Evolutionary conservation across 2,329 filamentous ascomycete genomes (phyloP).

Genomic region (Fusarium miscanthi): DNA sequence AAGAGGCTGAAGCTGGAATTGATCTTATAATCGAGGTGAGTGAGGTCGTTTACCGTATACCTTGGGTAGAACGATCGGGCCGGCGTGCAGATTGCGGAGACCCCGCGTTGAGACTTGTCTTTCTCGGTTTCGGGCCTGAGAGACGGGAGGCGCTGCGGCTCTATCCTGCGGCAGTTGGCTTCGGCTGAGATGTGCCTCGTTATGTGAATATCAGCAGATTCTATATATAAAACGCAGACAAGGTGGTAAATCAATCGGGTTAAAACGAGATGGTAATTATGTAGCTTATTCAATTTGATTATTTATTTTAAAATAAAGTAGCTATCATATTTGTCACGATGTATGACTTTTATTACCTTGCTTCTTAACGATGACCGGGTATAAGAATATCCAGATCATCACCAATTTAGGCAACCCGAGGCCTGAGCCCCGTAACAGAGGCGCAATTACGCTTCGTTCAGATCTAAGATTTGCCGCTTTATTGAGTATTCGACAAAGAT

Average conservation of each 20-base stretch:
- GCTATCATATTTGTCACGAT: background rate
- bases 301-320: background rate
- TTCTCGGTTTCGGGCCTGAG: constrained; percentile 2
- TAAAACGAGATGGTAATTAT: fast-evolving
- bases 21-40: constrained; percentile 27
- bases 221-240: fast-evolving
- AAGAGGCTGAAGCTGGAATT: background rate
- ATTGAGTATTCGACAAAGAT: background rate
- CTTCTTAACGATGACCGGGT: background rate
- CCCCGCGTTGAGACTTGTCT: constrained; percentile 22
- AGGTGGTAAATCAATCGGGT: fast-evolving
- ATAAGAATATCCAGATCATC: constrained; percentile 7
- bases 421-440: background rate
- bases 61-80: constrained; percentile 25
- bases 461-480: background rate
- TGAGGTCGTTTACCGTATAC: constrained; percentile 6
- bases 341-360: fast-evolving
- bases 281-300: fast-evolving
- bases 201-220: constrained; percentile 10
- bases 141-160: background rate
- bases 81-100: constrained; percentile 38
- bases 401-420: constrained; percentile 33
- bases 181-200: constrained; percentile 22
- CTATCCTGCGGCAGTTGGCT: constrained; percentile 30
- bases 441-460: background rate